Evolutionary conservation across 352 stramenopile species (phyloP), one percentile per base, ranked within the genome.

Genomic region (Aphanomyces cochlioides): DNA sequence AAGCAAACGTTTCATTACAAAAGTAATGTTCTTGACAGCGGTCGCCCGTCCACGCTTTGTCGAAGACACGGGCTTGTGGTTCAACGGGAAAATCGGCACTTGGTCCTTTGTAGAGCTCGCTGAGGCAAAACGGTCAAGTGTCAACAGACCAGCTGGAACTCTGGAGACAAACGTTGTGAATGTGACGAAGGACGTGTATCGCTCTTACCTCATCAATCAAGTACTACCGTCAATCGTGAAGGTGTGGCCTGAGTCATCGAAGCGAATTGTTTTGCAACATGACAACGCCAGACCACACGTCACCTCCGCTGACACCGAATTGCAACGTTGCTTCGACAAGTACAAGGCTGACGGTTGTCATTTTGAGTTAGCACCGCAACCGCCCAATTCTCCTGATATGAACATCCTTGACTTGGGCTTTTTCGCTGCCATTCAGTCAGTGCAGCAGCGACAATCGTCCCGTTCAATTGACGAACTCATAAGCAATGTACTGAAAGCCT

Each of bases 141-240:
- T 50, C 1, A 50, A 50, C 43, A 12, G 43, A 50, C 43, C 43
- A 3, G 43, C 43, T n/a, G 43, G 43, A 50, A 50, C 43, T n/a
- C 10, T n/a, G 10, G 43, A 50, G 17, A 50, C 43, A 50, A 12
- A n/a, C 1, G 17, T n/a, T n/a, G n/a, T 61, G 6, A 3, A 1
- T 15, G 54, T 61, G 19, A 61, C 54, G 12, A 61, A 61, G n/a
- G 54, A 61, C 3, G 43, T 50, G 1, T 50, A 50, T n/a, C 43
- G 43, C 43, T 50, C 43, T n/a, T 50, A n/a, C 17, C 43, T 50
- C 43, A 50, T 50, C 43, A n/a, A 50, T n/a, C 1, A 50, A 50
- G 43, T 50, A 50, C 21, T 61, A 37, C 54, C 50, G 50, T 8
- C 50, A 21, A 19, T 58, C 21, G 50, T 58, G 17, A 21, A 17